Evolutionary conservation across 2,329 filamentous ascomycete species (phyloP), one percentile per base, ranked within the genome.

Genomic region (Calonectria hongkongensis): DNA sequence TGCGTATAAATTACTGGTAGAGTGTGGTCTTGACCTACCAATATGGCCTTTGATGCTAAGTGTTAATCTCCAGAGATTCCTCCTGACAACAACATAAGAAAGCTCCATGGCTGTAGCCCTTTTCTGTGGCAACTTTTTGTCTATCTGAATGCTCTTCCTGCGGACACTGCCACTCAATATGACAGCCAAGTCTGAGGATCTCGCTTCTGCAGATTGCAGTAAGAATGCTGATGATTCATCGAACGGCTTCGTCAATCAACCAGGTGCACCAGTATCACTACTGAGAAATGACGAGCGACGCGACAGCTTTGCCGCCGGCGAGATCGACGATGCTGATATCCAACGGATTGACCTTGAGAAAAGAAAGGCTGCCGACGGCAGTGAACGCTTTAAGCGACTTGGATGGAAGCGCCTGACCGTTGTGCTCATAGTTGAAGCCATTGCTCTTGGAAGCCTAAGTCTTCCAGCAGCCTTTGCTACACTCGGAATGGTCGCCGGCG

Each of bases 381-480:
- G 18, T 25, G 45, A n/a, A 8, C 45, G 12, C 21, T 48, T 48
- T 13, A 48, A 48, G n/a, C 45, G 45, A 4, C 45, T 48, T 16
- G 45, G 45, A n/a, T 48, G 45, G 45, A 48, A 48, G 9, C 45
- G 45, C 12, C 45, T 48, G n/a, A 48, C 45, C 45, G n/a, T 48
- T 9, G 45, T 48, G 2, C 45, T 48, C 45, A 48, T 48, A 2
- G 45, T 48, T 9, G n/a, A 48, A 25, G 45, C 45, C 5, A 48
- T 48, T 48, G 45, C 45, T 2, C 45, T 48, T 13, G 45, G 45
- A 21, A 48, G 45, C n/a, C 45, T 48, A 21, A 48, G 45, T 5
- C 45, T 48, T 12, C 45, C 45, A n/a, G 45, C 21, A 10, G 45
- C 45, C 9, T 48, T 48, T 48, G 45, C 45, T 2, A 48, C 45